phyloP scores from a whole-genome alignment of 2,329 filamentous ascomycete genomes.

The Calonectria multiphialidica region DNA sequence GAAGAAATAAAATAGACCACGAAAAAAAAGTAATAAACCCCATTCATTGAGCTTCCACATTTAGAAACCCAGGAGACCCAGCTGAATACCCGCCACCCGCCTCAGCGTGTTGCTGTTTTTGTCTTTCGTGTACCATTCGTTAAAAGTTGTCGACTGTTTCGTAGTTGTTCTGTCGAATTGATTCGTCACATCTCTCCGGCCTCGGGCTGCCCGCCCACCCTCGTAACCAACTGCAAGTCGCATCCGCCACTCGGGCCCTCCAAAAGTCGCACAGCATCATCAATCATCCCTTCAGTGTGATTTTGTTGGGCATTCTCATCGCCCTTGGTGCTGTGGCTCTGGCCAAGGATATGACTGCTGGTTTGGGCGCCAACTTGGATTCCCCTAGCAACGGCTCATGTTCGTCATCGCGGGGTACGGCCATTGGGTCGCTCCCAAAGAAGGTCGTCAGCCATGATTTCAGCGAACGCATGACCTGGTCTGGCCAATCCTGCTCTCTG shows the following conservation, averaged over 20 bases:
- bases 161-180: not conserved
- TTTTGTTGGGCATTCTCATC: constrained; percentile 53
- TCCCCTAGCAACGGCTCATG: constrained; percentile 39
- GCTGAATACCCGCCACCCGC: not conserved
- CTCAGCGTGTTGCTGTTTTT: not conserved
- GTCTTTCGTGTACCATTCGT: not conserved
- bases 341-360: constrained; percentile 56
- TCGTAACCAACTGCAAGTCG: not conserved
- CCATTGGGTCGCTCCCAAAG: not conserved
- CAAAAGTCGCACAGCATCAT: not conserved
- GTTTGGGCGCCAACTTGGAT: constrained; percentile 47
- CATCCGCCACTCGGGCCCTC: not conserved
- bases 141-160: not conserved
- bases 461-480: constrained; percentile 29
- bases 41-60: not conserved
- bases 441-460: constrained; percentile 23
- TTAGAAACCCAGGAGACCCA: not conserved
- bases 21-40: not conserved
- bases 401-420: constrained; percentile 27
- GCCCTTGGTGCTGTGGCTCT: constrained; percentile 54
- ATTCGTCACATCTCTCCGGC: not conserved
- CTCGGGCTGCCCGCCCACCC: not conserved
- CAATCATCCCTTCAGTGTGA: not conserved
- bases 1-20: not conserved
- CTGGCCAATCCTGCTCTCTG: constrained; percentile 17